Evolutionary conservation across 129 eudicot genomes (phyloP), one percentile per base, ranked within the genome.

Genomic region (Smallanthus sonchifolius): DNA sequence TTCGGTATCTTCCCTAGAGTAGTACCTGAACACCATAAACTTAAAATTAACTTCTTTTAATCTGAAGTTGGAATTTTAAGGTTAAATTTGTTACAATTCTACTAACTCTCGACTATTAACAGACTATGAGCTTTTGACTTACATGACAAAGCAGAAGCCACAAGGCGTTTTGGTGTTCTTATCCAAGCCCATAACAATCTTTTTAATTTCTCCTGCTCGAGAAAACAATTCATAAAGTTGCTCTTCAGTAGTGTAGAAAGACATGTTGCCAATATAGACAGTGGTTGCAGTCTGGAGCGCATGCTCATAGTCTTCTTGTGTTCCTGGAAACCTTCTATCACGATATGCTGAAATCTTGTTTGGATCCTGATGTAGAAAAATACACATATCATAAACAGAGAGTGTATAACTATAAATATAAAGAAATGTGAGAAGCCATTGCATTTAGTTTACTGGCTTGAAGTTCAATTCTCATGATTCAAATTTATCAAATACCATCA

Each of bases 161-260:
- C 98, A 94, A 40, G 98, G 97, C 2, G 98, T 94, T 85, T 90
- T 94, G 37, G 85, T 79, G 81, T 94, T 94, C 82, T 94, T 94
- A 70, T 94, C 98, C 87, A 94, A 79, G 69, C 98, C 98, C 98
- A 94, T 90, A 68, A 88, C 84, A 11, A 94, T 94, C 88, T 91
- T 94, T 79, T 94, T 94, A 3, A 94, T 84, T 85, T 94, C 98
- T 79, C 98, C 98, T 28, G 95, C 97, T 35, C 97, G 88, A 55
- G 93, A 81, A 75, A 94, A 94, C 76, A 94, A 49, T 83, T 94
- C 98, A 76, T 94, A 94, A 68, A 89, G 93, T 84, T 94, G 97
- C 82, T 94, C 98, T 82, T 94, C 98, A 2, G 98, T 94, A 8
- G 98, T 94, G 74, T 94, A 94, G 75, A 94, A 94, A 55, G 98